Evolutionary conservation across 192 early-diverging fungal genomes (phyloP).

Genomic region (Anaeromyces robustus): DNA sequence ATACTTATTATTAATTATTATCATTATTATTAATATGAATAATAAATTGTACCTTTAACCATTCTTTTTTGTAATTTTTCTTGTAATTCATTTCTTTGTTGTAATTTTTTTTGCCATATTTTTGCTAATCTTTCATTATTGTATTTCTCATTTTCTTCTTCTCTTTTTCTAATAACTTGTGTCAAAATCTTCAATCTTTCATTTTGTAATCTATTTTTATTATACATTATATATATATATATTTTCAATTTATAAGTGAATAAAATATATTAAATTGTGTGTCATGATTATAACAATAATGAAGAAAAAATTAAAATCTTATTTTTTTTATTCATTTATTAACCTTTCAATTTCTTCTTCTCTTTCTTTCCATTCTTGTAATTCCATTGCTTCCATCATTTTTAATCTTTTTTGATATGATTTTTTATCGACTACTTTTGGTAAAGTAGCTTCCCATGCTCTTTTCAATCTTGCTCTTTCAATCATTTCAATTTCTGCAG

Average conservation of each 20-base stretch:
- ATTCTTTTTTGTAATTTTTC: slow-evolving; percentile 25
- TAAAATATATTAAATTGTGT: too few species aligned
- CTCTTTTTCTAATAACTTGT: slow-evolving; percentile 30
- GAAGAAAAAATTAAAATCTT: too few species aligned
- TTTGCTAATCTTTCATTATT: slow-evolving; percentile 27
- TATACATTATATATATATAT: slow-evolving; percentile 9
- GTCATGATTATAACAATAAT: too few species aligned
- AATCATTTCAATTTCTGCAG: slow-evolving; percentile 44
- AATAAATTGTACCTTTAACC: slow-evolving; percentile 24
- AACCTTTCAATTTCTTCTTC: slow-evolving; percentile 33
- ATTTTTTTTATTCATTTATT: not conserved
- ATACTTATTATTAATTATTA: too few species aligned
- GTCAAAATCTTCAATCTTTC: slow-evolving; percentile 25
- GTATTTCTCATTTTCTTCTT: slow-evolving; percentile 26
- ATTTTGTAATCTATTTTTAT: slow-evolving; percentile 21
- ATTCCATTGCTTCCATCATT: slow-evolving; percentile 54
- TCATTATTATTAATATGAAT: too few species aligned
- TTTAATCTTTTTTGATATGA: slow-evolving; percentile 30
- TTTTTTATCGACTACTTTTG: slow-evolving; percentile 30
- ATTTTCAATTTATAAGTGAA: not conserved
- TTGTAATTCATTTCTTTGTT: slow-evolving; percentile 25
- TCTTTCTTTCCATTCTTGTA: slow-evolving; percentile 39
- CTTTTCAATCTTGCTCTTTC: slow-evolving; percentile 39
- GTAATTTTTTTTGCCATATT: slow-evolving; percentile 42
- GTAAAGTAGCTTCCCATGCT: slow-evolving; percentile 36